Evolutionary conservation across 1,284 basidiomycete species (phyloP), one percentile per base, ranked within the genome.

Genomic region (Rhodotorula sp.): DNA sequence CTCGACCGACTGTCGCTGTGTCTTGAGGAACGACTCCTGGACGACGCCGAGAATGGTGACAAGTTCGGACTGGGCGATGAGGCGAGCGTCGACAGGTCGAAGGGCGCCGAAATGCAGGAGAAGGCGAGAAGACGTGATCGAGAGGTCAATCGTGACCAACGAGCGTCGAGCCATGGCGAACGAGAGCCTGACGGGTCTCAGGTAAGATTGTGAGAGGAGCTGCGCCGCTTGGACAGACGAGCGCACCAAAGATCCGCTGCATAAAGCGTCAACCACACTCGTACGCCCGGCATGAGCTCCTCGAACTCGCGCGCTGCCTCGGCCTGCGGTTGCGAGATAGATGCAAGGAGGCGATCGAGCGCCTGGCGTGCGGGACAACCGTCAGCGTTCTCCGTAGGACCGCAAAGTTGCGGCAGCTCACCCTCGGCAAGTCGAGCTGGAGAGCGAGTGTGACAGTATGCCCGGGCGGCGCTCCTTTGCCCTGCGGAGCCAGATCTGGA

Each of bases 131-230:
- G 68, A 67, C 57, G 69, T 74, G 59, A 74, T 62, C 26, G 54
- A 59, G 48, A 71, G 65, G 58, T 74, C 72, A 56, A 74, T 69
- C 28, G 69, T 74, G 44, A 74, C 72, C 60, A 74, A 64, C 26
- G 69, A 62, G 2, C 72, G 67, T 2, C 72, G 67, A 24, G 64
- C 67, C 44, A 68, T 71, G 5, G 69, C 69, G 31, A 74, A 64
- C 28, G 67, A 69, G 44, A 74, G 69, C 67, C 62, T 63, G 62
- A 20, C 6, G 26, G 24, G 20, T 13, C 4, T 7, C 30, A 4
- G 20, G 8, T 24, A 20, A 16, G 56, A 1, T 6, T 20, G 16
- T 24, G 37, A 26, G 30, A n/a, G 24, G 55, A 6, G 26, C 11
- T 1, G 30, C 28, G 30, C 24, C 22, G 28, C 5, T 20, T 6